These are phyloP conservation scores for Gloeopeniophorella convolvens DNA, from an alignment of 768 basidiomycete genomes.

Conservation along the genomic window DNA sequence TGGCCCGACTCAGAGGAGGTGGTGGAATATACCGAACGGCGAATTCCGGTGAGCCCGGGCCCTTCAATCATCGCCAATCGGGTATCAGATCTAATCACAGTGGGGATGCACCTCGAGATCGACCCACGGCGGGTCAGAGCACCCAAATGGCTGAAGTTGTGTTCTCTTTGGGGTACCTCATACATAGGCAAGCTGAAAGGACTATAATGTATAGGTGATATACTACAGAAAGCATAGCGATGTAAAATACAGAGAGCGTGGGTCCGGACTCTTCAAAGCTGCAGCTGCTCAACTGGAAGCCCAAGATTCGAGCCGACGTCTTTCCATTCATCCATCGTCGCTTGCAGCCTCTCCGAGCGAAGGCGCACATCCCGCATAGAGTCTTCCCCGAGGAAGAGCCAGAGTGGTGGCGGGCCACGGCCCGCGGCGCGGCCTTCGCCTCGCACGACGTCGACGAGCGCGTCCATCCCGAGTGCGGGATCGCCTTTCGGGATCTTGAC, in stretches of 20 bases:
- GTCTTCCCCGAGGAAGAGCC: constrained; percentile 26
- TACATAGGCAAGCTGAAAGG: no score
- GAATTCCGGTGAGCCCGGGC: no score
- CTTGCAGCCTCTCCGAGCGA: background rate
- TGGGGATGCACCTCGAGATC: no score
- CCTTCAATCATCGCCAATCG: no score
- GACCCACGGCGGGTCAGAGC: no score
- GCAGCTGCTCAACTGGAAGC: background rate
- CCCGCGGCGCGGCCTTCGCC: constrained; percentile 25
- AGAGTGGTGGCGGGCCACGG: constrained; percentile 18
- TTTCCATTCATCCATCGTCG: constrained; percentile 3
- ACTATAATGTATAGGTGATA: no score
- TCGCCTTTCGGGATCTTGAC: constrained; percentile 20
- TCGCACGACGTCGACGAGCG: constrained; percentile 25
- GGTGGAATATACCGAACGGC: no score
- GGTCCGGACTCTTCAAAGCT: background rate
- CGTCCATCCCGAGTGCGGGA: constrained; percentile 25
- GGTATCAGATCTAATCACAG: no score
- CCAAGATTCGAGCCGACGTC: constrained; percentile 9
- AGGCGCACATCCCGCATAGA: constrained; percentile 21
- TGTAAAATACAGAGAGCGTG: background rate
- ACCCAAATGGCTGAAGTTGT: no score
- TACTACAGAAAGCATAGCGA: no score
- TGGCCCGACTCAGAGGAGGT: no score
- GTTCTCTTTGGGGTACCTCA: no score